Base-by-base conservation (phyloP, 257 asterid species). In the Petunia secreta region DNA sequence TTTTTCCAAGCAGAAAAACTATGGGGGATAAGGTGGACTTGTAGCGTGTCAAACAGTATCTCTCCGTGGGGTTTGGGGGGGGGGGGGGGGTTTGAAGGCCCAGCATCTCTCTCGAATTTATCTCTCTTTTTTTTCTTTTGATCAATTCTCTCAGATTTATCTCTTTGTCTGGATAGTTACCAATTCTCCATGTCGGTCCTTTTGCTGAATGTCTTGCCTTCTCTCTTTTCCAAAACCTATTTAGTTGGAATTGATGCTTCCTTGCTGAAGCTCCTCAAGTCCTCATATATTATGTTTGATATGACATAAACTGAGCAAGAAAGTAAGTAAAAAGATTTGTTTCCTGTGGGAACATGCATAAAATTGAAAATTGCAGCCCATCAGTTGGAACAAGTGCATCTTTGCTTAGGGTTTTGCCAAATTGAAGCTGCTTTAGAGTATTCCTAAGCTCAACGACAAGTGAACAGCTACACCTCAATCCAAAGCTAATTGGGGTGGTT, bases 351-450 rank as follows among this genome's bases (percentile, higher is more conserved):
- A 69, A 64, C 25, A 46, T 46, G 1, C 58, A 4, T 14, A 25
- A 25, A 46, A 69, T 69, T 10, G 59, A 46, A 7, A 25, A 69
- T 5, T 69, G 77, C 59, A 69, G 77, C 57, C 50, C 4, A 25
- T 53, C 41, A 69, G 77, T 41, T 25, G 11, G 59, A 25, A 46
- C 25, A 69, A 48, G 25, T 44, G 58, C 40, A 48, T 46, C 25
- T 25, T 34, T 69, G 16, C 76, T 69, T 8, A 10, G 6, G 48
- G 10, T 6, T 44, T 46, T 69, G 11, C 77, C 8, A 46, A 25
- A 69, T 46, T 69, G 41, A 46, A 25, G 77, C 43, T 69, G 77
- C 59, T 69, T 48, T 69, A 16, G 77, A 46, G 75, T 69, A 69
- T 46, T 59, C 2, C 48, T 16, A 46, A 69, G 10, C 36, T 16